Evolutionary conservation across 495 filamentous ascomycete species (phyloP), one percentile per base, ranked within the genome.

Genomic region (Podospora sp.): DNA sequence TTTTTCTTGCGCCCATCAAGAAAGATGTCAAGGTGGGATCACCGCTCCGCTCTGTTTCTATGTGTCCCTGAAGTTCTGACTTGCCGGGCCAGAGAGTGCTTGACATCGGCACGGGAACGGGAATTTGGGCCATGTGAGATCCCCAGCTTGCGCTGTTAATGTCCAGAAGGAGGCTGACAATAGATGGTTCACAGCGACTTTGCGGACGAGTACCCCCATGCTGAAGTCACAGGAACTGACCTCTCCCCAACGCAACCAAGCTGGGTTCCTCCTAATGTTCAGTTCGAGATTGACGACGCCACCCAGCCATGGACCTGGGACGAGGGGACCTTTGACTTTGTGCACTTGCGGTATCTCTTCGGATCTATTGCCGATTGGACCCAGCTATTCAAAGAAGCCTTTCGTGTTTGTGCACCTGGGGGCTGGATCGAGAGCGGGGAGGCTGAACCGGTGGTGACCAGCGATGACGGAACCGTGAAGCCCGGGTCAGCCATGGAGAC

Each of bases 101-200:
- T 8, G 27, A 60, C 21, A 24, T 35, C 18, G 27, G 57, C 11
- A 60, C 57, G 12, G 60, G 60, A 25, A 60, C 58, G 6, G 58
- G 58, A 9, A 62, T 62, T 21, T 62, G 60, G 60, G 60, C 60
- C 33, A 62, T 62, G 60, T 62, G 50, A 62, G 9, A n/a, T n/a
- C n/a, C 1, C 40, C 5, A 11, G 3, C 29, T 18, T 1, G 5
- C 12, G 18, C 8, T 40, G 6, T 24, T 4, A 35, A 6, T 40
- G 40, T 0, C 20, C 18, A 33, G 29, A 24, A 8, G 9, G 14
- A 56, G 1, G 33, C 24, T 27, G 6, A 60, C 24, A 7, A 6
- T 50, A 50, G 26, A 35, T 0, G 26, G 21, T 0, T 5, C 33
- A 75, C 53, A 73, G 86, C 12, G 84, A 87, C 61, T 80, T 86